Conservation (phyloP, 2,329 filamentous ascomycete species). For the Tolypocladium ophioglossoides region DNA sequence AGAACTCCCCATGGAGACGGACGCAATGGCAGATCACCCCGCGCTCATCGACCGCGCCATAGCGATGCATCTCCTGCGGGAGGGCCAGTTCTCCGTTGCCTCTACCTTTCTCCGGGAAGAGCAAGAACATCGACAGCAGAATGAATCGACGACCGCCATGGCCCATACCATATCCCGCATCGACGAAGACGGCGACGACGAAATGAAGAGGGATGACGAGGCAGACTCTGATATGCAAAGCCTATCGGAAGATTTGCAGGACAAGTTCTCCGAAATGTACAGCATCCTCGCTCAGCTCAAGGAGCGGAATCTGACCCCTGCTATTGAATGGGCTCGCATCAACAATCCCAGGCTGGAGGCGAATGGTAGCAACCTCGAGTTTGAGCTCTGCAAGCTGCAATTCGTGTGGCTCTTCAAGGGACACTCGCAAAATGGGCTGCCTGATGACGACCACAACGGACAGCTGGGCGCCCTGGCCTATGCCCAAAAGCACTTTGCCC, state of each 20-base stretch:
- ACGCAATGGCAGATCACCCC: conserved; percentile 66
- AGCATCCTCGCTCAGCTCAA: conserved; percentile 72
- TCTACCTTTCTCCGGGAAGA: conserved; percentile 73
- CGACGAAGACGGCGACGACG: conserved; percentile 21
- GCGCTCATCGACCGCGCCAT: conserved; percentile 84
- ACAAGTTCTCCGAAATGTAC: conserved; percentile 84
- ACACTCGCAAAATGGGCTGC: conserved; percentile 39
- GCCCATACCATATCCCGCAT: conserved; percentile 10
- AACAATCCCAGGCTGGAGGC: conserved; percentile 64
- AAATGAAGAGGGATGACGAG: conserved; percentile 18
- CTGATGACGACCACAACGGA: conserved; percentile 43
- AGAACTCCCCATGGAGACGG: conserved; percentile 66
- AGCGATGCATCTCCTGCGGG: conserved; percentile 89
- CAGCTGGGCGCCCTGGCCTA: conserved; percentile 61
- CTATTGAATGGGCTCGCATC: conserved; percentile 74
- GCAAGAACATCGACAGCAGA: conserved; percentile 22
- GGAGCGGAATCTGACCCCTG: conserved; percentile 63
- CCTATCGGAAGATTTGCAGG: conserved; percentile 49
- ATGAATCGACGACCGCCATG: conserved; percentile 6
- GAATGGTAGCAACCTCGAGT: conserved; percentile 86
- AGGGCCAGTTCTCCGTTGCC: conserved; percentile 86
- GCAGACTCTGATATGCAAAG: conserved; percentile 13
- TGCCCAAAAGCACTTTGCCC: conserved; percentile 60
- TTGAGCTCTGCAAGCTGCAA: conserved; percentile 82
- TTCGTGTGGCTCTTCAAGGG: conserved; percentile 82